Evolutionary conservation across 495 filamentous ascomycete genomes (phyloP).

Genomic region (Xylaria grammica): DNA sequence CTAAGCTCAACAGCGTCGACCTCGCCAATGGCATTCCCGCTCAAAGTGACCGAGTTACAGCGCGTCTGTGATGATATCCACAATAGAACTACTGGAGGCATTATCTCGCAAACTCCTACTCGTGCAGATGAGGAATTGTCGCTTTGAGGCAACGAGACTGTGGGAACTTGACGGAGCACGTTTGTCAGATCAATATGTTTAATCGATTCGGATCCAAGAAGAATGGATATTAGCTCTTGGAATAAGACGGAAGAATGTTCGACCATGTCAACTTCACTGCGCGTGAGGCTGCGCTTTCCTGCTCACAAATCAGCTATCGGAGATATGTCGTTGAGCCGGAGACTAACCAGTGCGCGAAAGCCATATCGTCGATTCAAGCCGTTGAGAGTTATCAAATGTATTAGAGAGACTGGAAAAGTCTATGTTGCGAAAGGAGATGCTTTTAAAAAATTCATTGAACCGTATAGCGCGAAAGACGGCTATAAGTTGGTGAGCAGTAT

Average conservation of each 20-base stretch:
- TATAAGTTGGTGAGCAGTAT: slow-evolving; percentile 76
- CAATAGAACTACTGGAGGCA: slow-evolving; percentile 77
- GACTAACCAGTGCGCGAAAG: slow-evolving; percentile 37
- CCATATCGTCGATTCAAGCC: slow-evolving; percentile 36
- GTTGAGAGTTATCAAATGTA: slow-evolving; percentile 36
- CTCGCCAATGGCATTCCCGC: slow-evolving; percentile 82
- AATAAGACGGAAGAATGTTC: slow-evolving; percentile 46
- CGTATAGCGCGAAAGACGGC: slow-evolving; percentile 85
- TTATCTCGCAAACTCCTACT: slow-evolving; percentile 64
- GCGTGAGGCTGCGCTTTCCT: slow-evolving; percentile 37
- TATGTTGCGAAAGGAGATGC: slow-evolving; percentile 81
- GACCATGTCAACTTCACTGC: slow-evolving; percentile 44
- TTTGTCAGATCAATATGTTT: slow-evolving; percentile 51
- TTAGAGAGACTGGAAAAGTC: slow-evolving; percentile 56
- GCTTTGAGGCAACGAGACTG: neutral
- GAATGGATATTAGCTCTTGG: slow-evolving; percentile 55
- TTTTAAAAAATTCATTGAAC: slow-evolving; percentile 89
- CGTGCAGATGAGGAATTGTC: slow-evolving; percentile 7
- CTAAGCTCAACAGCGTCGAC: slow-evolving; percentile 70
- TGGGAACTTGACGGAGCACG: slow-evolving; percentile 31
- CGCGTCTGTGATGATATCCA: slow-evolving; percentile 75
- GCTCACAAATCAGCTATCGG: slow-evolving; percentile 2
- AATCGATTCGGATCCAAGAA: slow-evolving; percentile 50
- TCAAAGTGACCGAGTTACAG: slow-evolving; percentile 80
- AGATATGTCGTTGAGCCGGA: neutral